These are phyloP conservation scores for Nakaseomyces sp. DNA, from an alignment of 1,139 yeast genomes.

Conservation along the genomic window DNA sequence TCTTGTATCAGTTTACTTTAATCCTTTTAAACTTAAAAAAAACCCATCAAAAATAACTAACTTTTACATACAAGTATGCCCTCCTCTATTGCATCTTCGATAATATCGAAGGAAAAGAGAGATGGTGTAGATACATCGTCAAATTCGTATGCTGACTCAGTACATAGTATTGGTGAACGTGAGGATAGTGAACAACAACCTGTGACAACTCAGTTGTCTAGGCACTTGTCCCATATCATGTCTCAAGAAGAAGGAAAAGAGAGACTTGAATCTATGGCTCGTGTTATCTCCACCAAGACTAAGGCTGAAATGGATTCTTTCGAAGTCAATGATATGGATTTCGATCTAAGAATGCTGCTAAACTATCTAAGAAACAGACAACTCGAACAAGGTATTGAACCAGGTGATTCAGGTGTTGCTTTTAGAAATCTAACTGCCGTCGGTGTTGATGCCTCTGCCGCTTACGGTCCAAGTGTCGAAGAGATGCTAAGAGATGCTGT, in stretches of 20 bases:
- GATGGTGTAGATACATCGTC: constrained; percentile 11
- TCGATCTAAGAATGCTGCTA: constrained; percentile 35
- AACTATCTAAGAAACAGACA: constrained; percentile 33
- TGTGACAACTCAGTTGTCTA: constrained; percentile 26
- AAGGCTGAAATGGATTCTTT: constrained; percentile 33
- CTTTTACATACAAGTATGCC: not conserved
- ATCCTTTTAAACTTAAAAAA: not conserved
- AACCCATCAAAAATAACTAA: not conserved
- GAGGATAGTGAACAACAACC: constrained; percentile 22
- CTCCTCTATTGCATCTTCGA: constrained; percentile 2
- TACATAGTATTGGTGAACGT: constrained; percentile 4
- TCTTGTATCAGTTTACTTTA: not conserved
- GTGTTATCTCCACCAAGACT: constrained; percentile 37
- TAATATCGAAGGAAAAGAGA: constrained; percentile 4
- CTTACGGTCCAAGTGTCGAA: constrained; percentile 42
- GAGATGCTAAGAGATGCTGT: constrained; percentile 35
- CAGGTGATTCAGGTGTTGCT: constrained; percentile 43
- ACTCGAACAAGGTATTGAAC: constrained; percentile 38
- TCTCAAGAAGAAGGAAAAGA: constrained; percentile 31
- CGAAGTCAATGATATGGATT: constrained; percentile 35
- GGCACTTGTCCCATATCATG: constrained; percentile 26
- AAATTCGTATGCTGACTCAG: constrained; percentile 20
- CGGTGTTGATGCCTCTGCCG: constrained; percentile 46
- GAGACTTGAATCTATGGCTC: constrained; percentile 36
- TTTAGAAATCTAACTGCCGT: constrained; percentile 40